Evolutionary conservation across 768 basidiomycete species (phyloP).

Genomic region (Amanita rubescens): DNA sequence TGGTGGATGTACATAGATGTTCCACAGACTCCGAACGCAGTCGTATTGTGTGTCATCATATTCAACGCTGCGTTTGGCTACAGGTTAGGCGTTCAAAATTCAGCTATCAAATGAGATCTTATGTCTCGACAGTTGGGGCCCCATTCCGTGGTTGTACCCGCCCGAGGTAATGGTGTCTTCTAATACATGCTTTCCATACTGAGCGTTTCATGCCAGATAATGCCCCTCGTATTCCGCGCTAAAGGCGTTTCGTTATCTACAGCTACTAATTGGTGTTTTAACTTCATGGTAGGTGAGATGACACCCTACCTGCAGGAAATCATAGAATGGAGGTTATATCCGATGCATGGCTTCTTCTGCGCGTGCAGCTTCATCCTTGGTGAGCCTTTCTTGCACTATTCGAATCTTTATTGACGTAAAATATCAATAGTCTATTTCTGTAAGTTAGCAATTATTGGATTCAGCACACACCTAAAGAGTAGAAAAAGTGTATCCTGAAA

Average conservation of each 20-base stretch:
- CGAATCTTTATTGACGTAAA: slow-evolving; percentile 3
- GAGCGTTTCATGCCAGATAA: slow-evolving; percentile 45
- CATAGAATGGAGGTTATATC: slow-evolving; percentile 88
- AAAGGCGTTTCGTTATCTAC: slow-evolving; percentile 96
- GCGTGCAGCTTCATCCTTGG: slow-evolving; percentile 78
- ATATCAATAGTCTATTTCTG: slow-evolving; percentile 59
- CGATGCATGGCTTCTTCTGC: slow-evolving; percentile 94
- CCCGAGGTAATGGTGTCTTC: slow-evolving; percentile 51
- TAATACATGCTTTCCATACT: not conserved
- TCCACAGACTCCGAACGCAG: slow-evolving; percentile 76
- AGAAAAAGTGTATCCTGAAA: slow-evolving; percentile 77
- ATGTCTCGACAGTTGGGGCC: slow-evolving; percentile 58
- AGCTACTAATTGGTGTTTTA: slow-evolving; percentile 85
- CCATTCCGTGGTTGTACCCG: slow-evolving; percentile 82
- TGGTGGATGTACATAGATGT: slow-evolving; percentile 94
- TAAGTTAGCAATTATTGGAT: slow-evolving; percentile 29
- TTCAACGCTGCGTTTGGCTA: slow-evolving; percentile 95
- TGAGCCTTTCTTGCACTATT: slow-evolving; percentile 16
- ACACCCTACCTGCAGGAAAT: slow-evolving; percentile 84
- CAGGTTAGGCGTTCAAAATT: slow-evolving; percentile 33
- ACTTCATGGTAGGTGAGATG: slow-evolving; percentile 81
- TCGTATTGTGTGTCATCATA: slow-evolving; percentile 82
- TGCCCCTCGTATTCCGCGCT: slow-evolving; percentile 82
- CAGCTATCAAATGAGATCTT: not conserved
- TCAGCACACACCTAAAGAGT: not conserved